Percentiles rank a stretch among this genome's conserved stretches.
phyloP scores from a whole-genome alignment of 2,329 filamentous ascomycete genomes.

The Sporothrix curviconia region DNA sequence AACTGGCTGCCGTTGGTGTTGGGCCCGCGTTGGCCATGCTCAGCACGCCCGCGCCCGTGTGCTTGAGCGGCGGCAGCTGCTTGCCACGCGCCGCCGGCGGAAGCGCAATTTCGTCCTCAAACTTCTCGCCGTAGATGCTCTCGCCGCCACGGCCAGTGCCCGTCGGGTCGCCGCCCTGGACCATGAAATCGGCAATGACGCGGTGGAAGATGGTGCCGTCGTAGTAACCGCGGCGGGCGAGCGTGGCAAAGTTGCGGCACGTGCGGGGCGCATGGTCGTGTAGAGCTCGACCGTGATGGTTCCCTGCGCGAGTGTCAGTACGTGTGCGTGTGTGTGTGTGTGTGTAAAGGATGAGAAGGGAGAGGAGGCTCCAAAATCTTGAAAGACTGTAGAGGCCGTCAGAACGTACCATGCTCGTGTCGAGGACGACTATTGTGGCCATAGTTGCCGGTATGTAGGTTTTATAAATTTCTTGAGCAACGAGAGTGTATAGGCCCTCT shows the following conservation, averaged over 20 bases:
- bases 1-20: conserved; percentile 95
- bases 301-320: conserved; percentile 49
- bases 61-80: conserved; percentile 60
- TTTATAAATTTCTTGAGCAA: no score
- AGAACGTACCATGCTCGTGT: conserved; percentile 70
- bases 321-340: no score
- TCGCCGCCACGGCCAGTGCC: conserved; percentile 84
- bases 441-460: conserved; percentile 38
- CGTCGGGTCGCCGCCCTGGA: conserved; percentile 89
- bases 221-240: conserved; percentile 81
- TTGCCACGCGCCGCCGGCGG: conserved; percentile 21
- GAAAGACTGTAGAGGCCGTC: background rate
- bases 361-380: no score
- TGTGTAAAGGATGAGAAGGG: conserved; percentile 1
- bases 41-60: conserved; percentile 88
- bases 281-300: conserved; percentile 85
- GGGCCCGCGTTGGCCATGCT: conserved; percentile 95
- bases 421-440: conserved; percentile 71
- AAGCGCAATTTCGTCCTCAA: conserved; percentile 83
- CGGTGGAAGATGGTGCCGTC: conserved; percentile 82
- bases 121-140: conserved; percentile 88
- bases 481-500: no score
- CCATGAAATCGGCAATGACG: conserved; percentile 93
- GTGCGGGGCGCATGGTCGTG: conserved; percentile 81
- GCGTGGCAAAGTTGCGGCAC: conserved; percentile 79